Evolutionary conservation across 306 rosid species (phyloP).

Genomic region (Neltuma alba): DNA sequence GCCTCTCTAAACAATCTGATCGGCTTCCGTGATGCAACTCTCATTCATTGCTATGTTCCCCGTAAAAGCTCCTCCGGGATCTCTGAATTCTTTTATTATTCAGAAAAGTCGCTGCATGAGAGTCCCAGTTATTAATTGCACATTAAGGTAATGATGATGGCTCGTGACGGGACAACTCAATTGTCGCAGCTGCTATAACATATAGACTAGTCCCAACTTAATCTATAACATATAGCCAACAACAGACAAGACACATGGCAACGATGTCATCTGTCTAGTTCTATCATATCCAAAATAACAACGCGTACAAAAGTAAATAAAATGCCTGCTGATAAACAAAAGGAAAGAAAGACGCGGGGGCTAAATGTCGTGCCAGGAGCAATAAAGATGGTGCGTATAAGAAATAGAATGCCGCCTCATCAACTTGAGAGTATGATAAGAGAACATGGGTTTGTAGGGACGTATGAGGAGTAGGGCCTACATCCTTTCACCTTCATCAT

Average conservation of each 20-base stretch:
- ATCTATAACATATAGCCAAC: conserved; percentile 5
- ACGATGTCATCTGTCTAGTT: conserved; percentile 32
- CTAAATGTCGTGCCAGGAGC: not conserved
- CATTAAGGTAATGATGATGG: conserved; percentile 42
- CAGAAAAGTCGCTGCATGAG: conserved; percentile 33
- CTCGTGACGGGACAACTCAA: conserved; percentile 44
- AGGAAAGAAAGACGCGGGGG: not conserved
- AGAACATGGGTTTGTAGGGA: conserved; percentile 40
- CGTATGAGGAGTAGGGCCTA: not conserved
- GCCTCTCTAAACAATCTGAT: no score
- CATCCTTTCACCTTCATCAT: conserved; percentile 39
- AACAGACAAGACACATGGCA: conserved; percentile 19
- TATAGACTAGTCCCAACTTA: conserved; percentile 28
- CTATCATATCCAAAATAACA: conserved; percentile 12
- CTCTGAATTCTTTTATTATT: not conserved
- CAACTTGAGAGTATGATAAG: not conserved
- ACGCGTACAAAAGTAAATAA: not conserved
- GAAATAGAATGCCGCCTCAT: conserved; percentile 6
- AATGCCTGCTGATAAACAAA: conserved; percentile 3
- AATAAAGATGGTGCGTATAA: conserved; percentile 8
- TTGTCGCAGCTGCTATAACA: not conserved
- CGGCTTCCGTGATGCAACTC: conserved; percentile 14
- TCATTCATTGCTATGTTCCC: not conserved
- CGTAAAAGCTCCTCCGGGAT: not conserved
- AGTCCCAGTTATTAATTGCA: conserved; percentile 21